Evolutionary conservation across 1,139 yeast genomes (phyloP).

Genomic region (Diutina mesorugosa): DNA sequence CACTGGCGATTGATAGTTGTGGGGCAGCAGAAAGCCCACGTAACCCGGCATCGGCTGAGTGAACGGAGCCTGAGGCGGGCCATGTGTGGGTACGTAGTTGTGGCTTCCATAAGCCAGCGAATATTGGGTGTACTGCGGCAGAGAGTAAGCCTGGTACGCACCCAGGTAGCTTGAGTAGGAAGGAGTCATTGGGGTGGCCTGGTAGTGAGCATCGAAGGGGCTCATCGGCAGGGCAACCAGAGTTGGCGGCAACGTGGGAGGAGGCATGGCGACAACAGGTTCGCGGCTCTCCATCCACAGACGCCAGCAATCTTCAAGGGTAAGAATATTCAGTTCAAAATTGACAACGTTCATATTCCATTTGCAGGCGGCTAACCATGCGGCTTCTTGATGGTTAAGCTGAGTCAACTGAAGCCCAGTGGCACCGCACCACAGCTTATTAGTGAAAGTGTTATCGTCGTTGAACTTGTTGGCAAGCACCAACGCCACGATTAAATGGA

Average conservation of each 20-base stretch:
- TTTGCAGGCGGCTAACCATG: slow-evolving; percentile 48
- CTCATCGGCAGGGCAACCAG: not conserved
- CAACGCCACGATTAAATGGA: slow-evolving; percentile 55
- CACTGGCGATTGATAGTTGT: slow-evolving; percentile 1
- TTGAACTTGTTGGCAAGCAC: slow-evolving; percentile 87
- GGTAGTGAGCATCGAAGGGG: not conserved
- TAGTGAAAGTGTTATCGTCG: slow-evolving; percentile 93
- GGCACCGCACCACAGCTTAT: slow-evolving; percentile 91
- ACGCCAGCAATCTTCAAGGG: slow-evolving; percentile 35
- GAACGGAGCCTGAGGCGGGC: not conserved
- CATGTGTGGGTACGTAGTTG: not conserved
- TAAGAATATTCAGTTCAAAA: slow-evolving; percentile 24
- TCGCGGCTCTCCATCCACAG: slow-evolving; percentile 27
- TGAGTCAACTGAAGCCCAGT: slow-evolving; percentile 58
- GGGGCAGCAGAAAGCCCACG: not conserved
- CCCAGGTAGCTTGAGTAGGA: not conserved
- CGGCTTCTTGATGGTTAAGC: slow-evolving; percentile 56
- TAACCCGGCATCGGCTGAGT: not conserved
- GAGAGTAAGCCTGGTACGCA: not conserved
- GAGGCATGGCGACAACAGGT: not conserved
- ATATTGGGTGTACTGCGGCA: not conserved
- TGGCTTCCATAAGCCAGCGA: not conserved
- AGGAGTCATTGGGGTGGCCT: not conserved
- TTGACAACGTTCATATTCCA: slow-evolving; percentile 38
- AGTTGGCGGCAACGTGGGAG: not conserved